Conservation (phyloP, 176 grass and related monocot species). For the Sorghum bicolor region Sorghum_bicolor_NCBIv3 NC_012870.2:73865001-73865500, state of each 20-base stretch:
- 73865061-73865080: background rate
- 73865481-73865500: background rate
- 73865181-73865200: background rate
- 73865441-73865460: background rate
- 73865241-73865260: constrained; percentile 10
- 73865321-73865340: background rate
- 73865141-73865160: background rate
- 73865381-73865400: too few relatives aligned
- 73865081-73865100: too few relatives aligned
- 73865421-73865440: background rate
- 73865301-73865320: too few relatives aligned
- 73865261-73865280: background rate
- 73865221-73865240: background rate
- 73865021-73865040: background rate
- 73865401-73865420: background rate
- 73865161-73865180: background rate
- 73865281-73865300: background rate
- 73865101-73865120: background rate
- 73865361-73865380: background rate
- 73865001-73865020: too few relatives aligned
- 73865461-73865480: constrained; percentile 6
- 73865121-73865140: background rate
- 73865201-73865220: background rate
- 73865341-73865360: background rate
- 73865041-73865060: background rate